Conservation (phyloP, 2,329 filamentous ascomycete genomes). For the Pleurostoma richardsiae region DNA sequence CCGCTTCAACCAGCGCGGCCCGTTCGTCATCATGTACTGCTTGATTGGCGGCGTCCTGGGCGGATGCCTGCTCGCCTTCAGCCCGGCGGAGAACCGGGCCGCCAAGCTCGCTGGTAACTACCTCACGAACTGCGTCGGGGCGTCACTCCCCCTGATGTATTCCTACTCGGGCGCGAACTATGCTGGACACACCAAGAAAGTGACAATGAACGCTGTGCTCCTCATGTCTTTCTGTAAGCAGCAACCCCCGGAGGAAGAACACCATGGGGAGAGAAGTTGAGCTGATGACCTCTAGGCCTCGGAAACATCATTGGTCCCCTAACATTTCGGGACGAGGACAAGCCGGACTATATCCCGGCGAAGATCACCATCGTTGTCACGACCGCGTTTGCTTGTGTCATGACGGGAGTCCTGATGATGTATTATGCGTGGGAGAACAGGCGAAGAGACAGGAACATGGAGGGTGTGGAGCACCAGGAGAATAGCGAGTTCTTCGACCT, state of each 20-base stretch:
- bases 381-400: slow-evolving; percentile 8
- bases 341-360: slow-evolving; percentile 31
- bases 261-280: not conserved
- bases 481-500: slow-evolving; percentile 22
- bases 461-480: slow-evolving; percentile 11
- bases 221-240: slow-evolving; percentile 28
- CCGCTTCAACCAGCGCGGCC: slow-evolving; percentile 4
- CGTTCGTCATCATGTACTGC: slow-evolving; percentile 13
- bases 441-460: slow-evolving; percentile 5
- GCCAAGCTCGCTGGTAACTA: slow-evolving; percentile 31
- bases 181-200: slow-evolving; percentile 28
- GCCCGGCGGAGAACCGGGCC: slow-evolving; percentile 19
- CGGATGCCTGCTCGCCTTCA: slow-evolving; percentile 28
- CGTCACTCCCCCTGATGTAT: slow-evolving; percentile 28
- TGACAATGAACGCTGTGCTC: slow-evolving; percentile 25
- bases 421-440: slow-evolving; percentile 10
- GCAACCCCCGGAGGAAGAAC: not conserved
- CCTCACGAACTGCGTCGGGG: slow-evolving; percentile 29
- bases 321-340: slow-evolving; percentile 26
- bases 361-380: slow-evolving; percentile 33
- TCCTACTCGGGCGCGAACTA: slow-evolving; percentile 25
- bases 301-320: slow-evolving; percentile 36
- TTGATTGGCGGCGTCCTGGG: slow-evolving; percentile 29
- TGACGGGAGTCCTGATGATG: slow-evolving; percentile 6
- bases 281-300: slow-evolving; percentile 13